Conservation (phyloP, 2,329 filamentous ascomycete species). For the Aspergillus pseudoglaucus region DNA sequence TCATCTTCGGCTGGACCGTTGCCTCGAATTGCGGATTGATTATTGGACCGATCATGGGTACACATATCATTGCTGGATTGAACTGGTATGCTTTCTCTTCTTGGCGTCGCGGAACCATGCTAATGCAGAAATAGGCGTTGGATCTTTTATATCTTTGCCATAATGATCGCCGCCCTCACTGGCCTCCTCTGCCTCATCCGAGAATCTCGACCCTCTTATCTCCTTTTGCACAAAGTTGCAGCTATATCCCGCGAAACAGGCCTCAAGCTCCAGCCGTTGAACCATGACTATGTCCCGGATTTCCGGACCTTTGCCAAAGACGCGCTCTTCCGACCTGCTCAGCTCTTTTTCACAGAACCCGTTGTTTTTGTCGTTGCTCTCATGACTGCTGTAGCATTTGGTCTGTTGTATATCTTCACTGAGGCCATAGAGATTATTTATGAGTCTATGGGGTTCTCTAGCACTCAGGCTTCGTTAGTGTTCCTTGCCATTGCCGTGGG, state of each 20-base stretch:
- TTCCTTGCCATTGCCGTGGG: conserved; percentile 39
- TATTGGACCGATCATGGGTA: conserved; percentile 40
- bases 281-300: conserved; percentile 33
- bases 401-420: conserved; percentile 44
- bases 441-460: conserved; percentile 27
- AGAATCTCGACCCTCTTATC: conserved; percentile 41
- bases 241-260: conserved; percentile 17
- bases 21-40: conserved; percentile 39
- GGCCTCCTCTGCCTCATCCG: conserved; percentile 32
- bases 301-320: conserved; percentile 29
- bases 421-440: conserved; percentile 40
- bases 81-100: conserved; percentile 27
- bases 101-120: neutral
- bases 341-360: conserved; percentile 41
- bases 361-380: conserved; percentile 38
- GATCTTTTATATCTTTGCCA: conserved; percentile 41
- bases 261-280: conserved; percentile 20
- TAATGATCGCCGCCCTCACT: conserved; percentile 29
- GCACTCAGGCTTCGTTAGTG: conserved; percentile 30
- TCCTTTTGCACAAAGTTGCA: conserved; percentile 33
- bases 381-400: conserved; percentile 38
- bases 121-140: conserved; percentile 32
- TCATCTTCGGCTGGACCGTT: conserved; percentile 42
- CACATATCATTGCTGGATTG: conserved; percentile 32
- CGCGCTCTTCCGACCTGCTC: conserved; percentile 34